Percentiles rank a stretch among this genome's conserved stretches.
Evolutionary conservation across 306 rosid genomes (phyloP).

Genomic region (Cicer cuneatum): DNA sequence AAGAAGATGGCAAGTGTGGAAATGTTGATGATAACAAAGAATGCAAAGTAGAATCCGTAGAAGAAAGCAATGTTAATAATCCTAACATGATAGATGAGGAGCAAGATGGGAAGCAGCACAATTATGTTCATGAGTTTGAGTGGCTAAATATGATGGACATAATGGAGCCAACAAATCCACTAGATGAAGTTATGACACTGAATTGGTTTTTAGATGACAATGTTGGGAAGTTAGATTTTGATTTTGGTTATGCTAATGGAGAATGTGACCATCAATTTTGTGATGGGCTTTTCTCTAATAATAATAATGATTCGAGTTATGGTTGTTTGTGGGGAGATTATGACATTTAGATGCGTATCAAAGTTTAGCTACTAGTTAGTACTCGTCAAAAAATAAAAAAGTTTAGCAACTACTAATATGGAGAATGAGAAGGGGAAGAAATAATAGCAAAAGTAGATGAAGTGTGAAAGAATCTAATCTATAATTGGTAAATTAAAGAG

Average conservation of each 20-base stretch:
- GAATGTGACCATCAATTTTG: conserved; percentile 44
- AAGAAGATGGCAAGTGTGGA: conserved; percentile 41
- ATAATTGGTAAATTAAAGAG: conserved; percentile 13
- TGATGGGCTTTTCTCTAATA: conserved; percentile 35
- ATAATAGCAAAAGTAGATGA: not conserved
- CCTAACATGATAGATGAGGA: not conserved
- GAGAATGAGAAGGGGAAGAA: not conserved
- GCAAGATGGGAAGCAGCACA: not conserved
- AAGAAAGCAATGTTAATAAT: not conserved
- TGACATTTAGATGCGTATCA: conserved; percentile 29
- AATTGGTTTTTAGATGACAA: conserved; percentile 55
- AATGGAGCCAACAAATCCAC: conserved; percentile 40
- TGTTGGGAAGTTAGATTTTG: conserved; percentile 52
- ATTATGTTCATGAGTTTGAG: conserved; percentile 40
- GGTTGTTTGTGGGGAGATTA: conserved; percentile 54
- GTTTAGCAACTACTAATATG: conserved; percentile 14
- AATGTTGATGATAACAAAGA: not conserved
- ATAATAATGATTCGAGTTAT: conserved; percentile 45
- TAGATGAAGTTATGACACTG: conserved; percentile 36
- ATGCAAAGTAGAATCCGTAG: conserved; percentile 24
- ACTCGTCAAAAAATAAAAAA: not conserved
- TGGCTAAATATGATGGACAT: conserved; percentile 49
- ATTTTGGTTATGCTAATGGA: conserved; percentile 40
- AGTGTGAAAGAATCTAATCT: conserved; percentile 15
- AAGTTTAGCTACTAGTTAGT: conserved; percentile 2